phyloP scores from a whole-genome alignment of 352 stramenopile species.

The Aphanomyces stellatus region DNA sequence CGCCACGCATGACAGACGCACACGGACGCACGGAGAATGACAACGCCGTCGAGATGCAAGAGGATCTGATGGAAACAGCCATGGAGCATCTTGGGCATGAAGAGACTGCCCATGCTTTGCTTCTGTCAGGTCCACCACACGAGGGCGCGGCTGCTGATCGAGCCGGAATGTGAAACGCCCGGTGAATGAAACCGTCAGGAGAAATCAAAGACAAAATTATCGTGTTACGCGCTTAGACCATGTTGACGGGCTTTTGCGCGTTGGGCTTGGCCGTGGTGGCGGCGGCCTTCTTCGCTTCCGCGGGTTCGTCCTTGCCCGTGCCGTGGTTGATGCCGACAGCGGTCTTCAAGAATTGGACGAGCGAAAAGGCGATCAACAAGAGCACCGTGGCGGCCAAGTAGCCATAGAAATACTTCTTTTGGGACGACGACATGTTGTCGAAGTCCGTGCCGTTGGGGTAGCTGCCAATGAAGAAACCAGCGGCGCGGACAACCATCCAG shows the following conservation, averaged over 20 bases:
- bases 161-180: background rate
- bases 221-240: too few species aligned
- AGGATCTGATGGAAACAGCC: background rate
- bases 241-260: constrained; percentile 17
- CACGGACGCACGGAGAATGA: background rate
- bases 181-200: background rate
- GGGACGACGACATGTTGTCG: constrained; percentile 31
- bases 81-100: background rate
- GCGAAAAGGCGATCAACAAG: constrained; percentile 34
- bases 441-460: constrained; percentile 54
- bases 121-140: background rate
- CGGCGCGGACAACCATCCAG: constrained; percentile 39
- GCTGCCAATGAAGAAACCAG: constrained; percentile 58
- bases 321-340: constrained; percentile 31
- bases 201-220: too few species aligned
- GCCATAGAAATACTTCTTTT: constrained; percentile 48
- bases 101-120: background rate
- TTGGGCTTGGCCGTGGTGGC: constrained; percentile 2
- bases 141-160: too few species aligned
- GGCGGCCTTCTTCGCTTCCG: constrained; percentile 14
- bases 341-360: constrained; percentile 42
- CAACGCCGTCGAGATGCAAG: background rate
- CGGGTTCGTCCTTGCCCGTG: constrained; percentile 16
- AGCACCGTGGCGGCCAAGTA: constrained; percentile 50
- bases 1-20: background rate